Conservation (phyloP, 75 land plant genomes). For the Gnetum montanum region DNA sequence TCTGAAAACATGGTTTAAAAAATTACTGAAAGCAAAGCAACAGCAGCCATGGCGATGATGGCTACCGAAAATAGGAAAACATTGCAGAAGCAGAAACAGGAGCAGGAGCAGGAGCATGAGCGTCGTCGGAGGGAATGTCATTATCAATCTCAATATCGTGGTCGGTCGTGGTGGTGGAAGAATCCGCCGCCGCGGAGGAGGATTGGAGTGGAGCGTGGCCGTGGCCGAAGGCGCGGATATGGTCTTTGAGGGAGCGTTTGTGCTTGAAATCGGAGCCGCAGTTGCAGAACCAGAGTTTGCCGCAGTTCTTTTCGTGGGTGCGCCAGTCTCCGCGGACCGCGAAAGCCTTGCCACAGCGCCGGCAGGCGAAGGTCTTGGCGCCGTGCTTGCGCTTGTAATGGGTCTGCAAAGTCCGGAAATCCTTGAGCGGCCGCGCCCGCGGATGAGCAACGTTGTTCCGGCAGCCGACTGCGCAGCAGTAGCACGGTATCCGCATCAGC, state of each 20-base stretch:
- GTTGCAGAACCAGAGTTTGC: conserved; percentile 56
- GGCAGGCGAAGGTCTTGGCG: conserved; percentile 32
- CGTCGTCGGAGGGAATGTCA: too few relatives aligned
- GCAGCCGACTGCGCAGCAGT: conserved; percentile 52
- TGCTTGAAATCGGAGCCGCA: conserved; percentile 69
- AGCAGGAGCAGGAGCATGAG: too few relatives aligned
- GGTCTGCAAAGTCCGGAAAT: conserved; percentile 51
- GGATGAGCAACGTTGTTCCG: conserved; percentile 59
- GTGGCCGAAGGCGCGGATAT: conserved; percentile 49
- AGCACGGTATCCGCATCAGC: conserved; percentile 42
- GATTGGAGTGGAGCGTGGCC: conserved; percentile 37
- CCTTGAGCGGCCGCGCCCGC: conserved; percentile 39
- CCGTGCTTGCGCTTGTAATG: conserved; percentile 62
- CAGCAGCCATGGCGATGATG: too few relatives aligned
- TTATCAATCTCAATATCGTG: too few relatives aligned
- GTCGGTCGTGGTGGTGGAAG: too few relatives aligned
- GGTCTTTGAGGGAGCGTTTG: conserved; percentile 58
- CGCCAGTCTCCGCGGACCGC: conserved; percentile 56
- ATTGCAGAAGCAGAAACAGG: too few relatives aligned
- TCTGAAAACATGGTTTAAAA: too few relatives aligned
- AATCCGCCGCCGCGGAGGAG: too few relatives aligned
- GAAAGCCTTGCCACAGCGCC: conserved; percentile 43
- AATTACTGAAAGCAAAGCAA: too few relatives aligned
- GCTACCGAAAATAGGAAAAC: too few relatives aligned
- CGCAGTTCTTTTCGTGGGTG: conserved; percentile 69